Percentiles rank a stretch among this genome's conserved stretches.
Evolutionary conservation across 2,329 filamentous ascomycete genomes (phyloP).

Genomic region (Colletotrichum agaves): DNA sequence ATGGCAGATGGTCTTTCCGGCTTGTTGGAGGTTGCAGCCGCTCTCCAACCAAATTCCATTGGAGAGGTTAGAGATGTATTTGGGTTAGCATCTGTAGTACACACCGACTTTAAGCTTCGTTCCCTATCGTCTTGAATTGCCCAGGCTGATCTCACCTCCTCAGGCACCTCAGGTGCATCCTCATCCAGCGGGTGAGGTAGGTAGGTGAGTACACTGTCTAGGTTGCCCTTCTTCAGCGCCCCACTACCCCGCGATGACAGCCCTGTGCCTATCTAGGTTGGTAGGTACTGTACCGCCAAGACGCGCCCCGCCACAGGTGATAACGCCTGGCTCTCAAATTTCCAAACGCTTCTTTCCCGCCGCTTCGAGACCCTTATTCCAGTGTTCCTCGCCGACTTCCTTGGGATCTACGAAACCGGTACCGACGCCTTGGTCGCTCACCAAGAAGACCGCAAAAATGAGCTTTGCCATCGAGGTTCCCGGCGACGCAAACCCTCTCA

Average conservation of each 20-base stretch:
- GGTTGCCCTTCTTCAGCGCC: conserved; percentile 27
- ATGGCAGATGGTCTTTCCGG: too few species aligned
- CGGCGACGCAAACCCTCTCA: conserved; percentile 81
- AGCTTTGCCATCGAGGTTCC: conserved; percentile 80
- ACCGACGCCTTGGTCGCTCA: conserved; percentile 28
- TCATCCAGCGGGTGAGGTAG: not conserved
- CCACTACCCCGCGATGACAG: conserved; percentile 35
- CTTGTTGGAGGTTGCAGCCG: too few species aligned
- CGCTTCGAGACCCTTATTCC: conserved; percentile 6
- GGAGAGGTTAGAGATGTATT: too few species aligned
- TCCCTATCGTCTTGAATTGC: not conserved
- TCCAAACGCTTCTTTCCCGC: conserved; percentile 29
- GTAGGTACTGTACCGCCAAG: conserved; percentile 7
- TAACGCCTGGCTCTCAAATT: conserved; percentile 27
- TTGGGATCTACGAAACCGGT: conserved; percentile 20
- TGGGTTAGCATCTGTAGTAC: not conserved
- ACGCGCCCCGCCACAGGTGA: conserved; percentile 33
- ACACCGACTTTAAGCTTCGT: not conserved
- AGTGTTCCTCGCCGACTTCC: not conserved
- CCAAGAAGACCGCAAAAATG: conserved; percentile 57
- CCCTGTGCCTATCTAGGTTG: conserved; percentile 8
- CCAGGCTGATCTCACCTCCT: not conserved
- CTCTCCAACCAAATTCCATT: too few species aligned
- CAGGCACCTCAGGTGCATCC: not conserved
- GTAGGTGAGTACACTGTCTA: too few species aligned